A percentile compares a stretch with the other conserved stretches of the same genome.
These are phyloP conservation scores for Vaucheria bursata DNA, from an alignment of 352 stramenopile species.

Conservation along the genomic window DNA sequence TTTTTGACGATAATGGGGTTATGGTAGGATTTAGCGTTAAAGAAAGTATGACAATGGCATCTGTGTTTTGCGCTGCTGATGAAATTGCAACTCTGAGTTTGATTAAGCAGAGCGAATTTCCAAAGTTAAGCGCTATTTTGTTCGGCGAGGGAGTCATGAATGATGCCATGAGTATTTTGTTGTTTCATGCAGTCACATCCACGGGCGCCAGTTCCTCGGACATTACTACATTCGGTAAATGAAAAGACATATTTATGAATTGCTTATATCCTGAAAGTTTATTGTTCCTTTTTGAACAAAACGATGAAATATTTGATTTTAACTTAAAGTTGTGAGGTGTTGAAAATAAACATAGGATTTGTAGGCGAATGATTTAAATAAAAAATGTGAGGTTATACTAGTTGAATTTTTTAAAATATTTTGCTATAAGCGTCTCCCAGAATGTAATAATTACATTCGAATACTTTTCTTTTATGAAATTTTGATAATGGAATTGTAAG, in stretches of 20 bases:
- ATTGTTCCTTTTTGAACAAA: constrained; percentile 4
- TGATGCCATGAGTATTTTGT: constrained; percentile 50
- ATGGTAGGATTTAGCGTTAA: constrained; percentile 40
- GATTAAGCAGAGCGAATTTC: constrained; percentile 46
- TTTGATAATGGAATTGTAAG: too few species aligned
- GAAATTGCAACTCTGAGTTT: constrained; percentile 46
- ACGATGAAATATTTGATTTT: constrained; percentile 18
- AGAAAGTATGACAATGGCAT: constrained; percentile 49
- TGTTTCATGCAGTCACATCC: constrained; percentile 50
- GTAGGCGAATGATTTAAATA: too few species aligned
- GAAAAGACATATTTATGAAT: neutral
- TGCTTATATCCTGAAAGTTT: neutral
- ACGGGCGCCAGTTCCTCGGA: neutral
- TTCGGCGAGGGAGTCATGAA: constrained; percentile 52
- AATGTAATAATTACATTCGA: too few species aligned
- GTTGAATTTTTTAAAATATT: too few species aligned
- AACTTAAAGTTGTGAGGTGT: neutral
- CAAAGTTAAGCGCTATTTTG: constrained; percentile 49
- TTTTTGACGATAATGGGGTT: constrained; percentile 40
- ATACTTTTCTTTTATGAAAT: too few species aligned
- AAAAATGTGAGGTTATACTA: too few species aligned
- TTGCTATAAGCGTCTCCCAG: too few species aligned
- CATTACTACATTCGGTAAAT: neutral
- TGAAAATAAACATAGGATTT: too few species aligned
- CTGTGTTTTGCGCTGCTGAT: constrained; percentile 48